Evolutionary conservation across 495 filamentous ascomycete genomes (phyloP), one percentile per base, ranked within the genome.

Genomic region (Lophiotrema nucula): DNA sequence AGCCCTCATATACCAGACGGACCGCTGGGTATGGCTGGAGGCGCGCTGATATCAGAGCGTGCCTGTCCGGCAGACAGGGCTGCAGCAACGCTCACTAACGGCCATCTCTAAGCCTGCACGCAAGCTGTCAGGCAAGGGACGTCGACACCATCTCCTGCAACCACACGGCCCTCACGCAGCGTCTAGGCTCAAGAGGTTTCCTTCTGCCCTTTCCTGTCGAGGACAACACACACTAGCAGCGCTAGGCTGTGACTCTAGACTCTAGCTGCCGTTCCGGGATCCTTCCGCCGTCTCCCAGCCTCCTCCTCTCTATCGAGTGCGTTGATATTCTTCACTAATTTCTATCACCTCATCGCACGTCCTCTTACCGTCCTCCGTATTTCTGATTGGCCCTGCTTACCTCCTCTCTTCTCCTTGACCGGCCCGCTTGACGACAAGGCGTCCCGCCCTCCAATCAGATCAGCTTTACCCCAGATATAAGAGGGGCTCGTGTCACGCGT

Each of bases 191-290:
- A 8, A n/a, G n/a, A n/a, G 31, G n/a, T n/a, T n/a, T n/a, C n/a
- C n/a, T n/a, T n/a, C n/a, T n/a, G n/a, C n/a, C n/a, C n/a, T n/a
- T n/a, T n/a, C n/a, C n/a, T n/a, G n/a, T n/a, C n/a, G n/a, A n/a
- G n/a, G n/a, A 22, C 46, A 49, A 33, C 46, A 49, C 46, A 10
- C 46, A 19, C 46, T 33, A 49, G 23, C 22, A 16, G 43, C 46
- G 46, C 26, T 33, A 33, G 23, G 12, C 25, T 35, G 39, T 6
- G 31, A 35, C 31, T 35, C 39, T 43, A 6, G 10, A 6, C 39
- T 43, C 19, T 21, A 6, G 6, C 39, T 18, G 6, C 39, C 19
- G 10, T 18, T 43, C 39, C 18, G 19, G n/a, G n/a, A n/a, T n/a
- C n/a, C n/a, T n/a, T n/a, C n/a, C 10, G 11, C 10, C 18, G 39